Conservation (phyloP, 495 filamentous ascomycete species). For the Chaetomium tenue region DNA sequence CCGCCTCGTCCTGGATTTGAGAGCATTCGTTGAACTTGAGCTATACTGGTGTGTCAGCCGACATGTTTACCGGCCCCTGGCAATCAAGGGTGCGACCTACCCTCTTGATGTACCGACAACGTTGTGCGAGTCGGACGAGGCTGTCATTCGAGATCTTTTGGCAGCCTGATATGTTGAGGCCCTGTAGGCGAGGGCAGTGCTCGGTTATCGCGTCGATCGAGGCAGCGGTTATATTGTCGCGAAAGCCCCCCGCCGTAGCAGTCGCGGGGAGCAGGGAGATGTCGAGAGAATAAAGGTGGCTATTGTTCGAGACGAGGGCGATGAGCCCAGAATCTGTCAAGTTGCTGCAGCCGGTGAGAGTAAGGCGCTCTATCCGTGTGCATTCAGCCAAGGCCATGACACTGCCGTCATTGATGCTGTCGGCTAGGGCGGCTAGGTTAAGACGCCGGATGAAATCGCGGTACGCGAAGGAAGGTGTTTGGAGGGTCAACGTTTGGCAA, state of each 20-base stretch:
- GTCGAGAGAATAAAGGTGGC: conserved; percentile 83
- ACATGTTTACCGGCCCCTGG: background rate
- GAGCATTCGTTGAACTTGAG: conserved; percentile 90
- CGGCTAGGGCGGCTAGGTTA: conserved; percentile 77
- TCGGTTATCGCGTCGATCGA: conserved; percentile 77
- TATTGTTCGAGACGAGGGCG: conserved; percentile 74
- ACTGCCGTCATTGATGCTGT: conserved; percentile 82
- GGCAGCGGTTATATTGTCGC: conserved; percentile 70
- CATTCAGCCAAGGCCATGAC: conserved; percentile 77
- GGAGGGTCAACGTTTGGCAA: conserved; percentile 66
- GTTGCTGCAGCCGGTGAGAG: conserved; percentile 82
- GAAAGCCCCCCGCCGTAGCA: background rate
- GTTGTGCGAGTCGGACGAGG: conserved; percentile 75
- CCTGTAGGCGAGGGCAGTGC: conserved; percentile 82
- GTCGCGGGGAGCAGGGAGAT: conserved; percentile 64
- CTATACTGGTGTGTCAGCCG: conserved; percentile 49
- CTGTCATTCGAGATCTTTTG: conserved; percentile 80
- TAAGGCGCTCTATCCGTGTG: conserved; percentile 90
- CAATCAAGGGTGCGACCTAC: conserved; percentile 49
- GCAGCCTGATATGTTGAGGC: conserved; percentile 89
- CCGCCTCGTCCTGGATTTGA: conserved; percentile 73
- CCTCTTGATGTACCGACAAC: conserved; percentile 82
- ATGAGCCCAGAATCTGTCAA: conserved; percentile 82
- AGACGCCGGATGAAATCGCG: conserved; percentile 83
- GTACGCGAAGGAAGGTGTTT: conserved; percentile 77